Base-by-base conservation (phyloP, 371 early-diverging fungal species). In the Mortierella sp. region DNA sequence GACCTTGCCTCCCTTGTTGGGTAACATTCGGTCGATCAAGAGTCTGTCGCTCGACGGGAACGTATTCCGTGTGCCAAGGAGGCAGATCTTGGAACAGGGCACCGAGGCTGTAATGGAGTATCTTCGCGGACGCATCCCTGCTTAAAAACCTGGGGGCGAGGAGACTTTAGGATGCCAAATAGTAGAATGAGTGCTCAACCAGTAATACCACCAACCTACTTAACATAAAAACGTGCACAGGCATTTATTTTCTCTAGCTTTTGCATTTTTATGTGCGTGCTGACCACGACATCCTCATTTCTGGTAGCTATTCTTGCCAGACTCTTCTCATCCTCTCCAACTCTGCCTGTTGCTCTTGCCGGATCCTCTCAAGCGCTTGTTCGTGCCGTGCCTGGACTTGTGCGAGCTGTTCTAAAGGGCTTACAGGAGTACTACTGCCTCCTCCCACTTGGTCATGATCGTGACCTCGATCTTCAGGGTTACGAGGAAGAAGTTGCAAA, bases 41-140 rank as follows among this genome's bases (percentile, higher is more conserved):
- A 90, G 88, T 41, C 56, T 95, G 72, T 74, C 83, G 32, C 76
- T 95, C 7, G 92, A 89, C 56, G 95, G 95, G 4, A 95, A 95
- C 78, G 79, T 90, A 82, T 95, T 94, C 84, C 90, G 94, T 72
- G 91, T 94, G 1, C 95, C 96, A 16, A 81, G 95, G 49, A 89
- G 91, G 16, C 87, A 91, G 7, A 88, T 94, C 49, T 87, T 95
- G 32, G 92, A 92, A 18, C 91, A 92, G 82, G 95, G 95, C 1
- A 93, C 94, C 7, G 76, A 80, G 58, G 91, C 93, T 0, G 83
- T 93, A 56, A 85, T 93, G 84, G 92, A 93, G 43, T 93, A 91
- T 63, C 83, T 93, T 3, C 86, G 90, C 21, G 86, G 90, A 48
- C 75, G 91, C 63, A 88, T 89, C 55, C 88, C 88, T 4, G 78